Evolutionary conservation across 2,329 filamentous ascomycete species (phyloP), one percentile per base, ranked within the genome.

Genomic region (Phaeophleospora eucalypticola): DNA sequence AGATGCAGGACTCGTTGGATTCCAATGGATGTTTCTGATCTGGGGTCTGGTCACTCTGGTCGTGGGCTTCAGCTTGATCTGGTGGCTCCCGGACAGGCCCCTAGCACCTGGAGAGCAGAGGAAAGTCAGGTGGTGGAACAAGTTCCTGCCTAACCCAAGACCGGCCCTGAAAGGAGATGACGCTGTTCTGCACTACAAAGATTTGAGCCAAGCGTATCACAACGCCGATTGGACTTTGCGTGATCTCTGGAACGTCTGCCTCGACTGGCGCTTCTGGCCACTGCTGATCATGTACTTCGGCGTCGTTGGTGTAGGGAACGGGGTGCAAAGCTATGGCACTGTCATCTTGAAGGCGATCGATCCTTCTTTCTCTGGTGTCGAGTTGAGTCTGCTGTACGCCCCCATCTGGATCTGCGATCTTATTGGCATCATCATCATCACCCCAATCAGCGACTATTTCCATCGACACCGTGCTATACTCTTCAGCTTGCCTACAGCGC

Each of bases 271-370:
- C 2, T 75, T 95, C 15, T 95, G 88, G 86, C 89, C 89, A 1
- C 69, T 95, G 56, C 77, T 84, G 1, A 63, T 95, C 43, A 95
- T 95, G 89, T 95, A 95, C 70, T 95, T 95, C 70, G 89, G 89
- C 16, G 89, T 95, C 2, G 89, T 95, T 1, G 89, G 89, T 17
- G 89, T 95, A 2, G 89, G 89, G 17, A 95, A 95, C 52, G 89
- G 89, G 36, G 89, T 88, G 0, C 89, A 95, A 69, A 81, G 87
- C 38, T 95, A 95, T 63, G 87, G 86, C 24, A 91, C 84, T 2
- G 81, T 95, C 55, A 95, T 95, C 59, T 93, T 95, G 59, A 77
- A 80, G 14, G 80, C 82, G 8, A 93, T 93, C 61, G 82, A 90
- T 62, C 81, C 87, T 0, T 70, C 71, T 0, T 82, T 94, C 48